Evolutionary conservation across 768 basidiomycete genomes (phyloP).

Genomic region (Rhizopogon vinicolor): DNA sequence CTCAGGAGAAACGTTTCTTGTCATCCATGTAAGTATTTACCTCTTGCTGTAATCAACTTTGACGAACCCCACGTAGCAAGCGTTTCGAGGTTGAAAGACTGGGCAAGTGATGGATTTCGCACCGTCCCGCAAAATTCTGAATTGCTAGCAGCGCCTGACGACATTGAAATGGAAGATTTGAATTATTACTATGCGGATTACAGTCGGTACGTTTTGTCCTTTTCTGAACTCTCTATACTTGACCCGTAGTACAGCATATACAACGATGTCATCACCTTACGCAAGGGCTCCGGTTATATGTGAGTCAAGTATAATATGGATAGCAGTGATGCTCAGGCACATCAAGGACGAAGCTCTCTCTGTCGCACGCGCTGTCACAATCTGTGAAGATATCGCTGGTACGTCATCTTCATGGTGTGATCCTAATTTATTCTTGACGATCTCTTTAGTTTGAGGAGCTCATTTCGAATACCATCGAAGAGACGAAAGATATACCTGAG

Average conservation of each 20-base stretch:
- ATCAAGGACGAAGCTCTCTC: constrained; percentile 86
- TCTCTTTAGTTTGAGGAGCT: constrained; percentile 77
- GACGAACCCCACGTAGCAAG: constrained; percentile 49
- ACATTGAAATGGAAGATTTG: constrained; percentile 93
- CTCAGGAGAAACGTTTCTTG: constrained; percentile 86
- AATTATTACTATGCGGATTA: constrained; percentile 98
- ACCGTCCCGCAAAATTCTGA: constrained; percentile 1
- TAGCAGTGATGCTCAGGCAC: constrained; percentile 5
- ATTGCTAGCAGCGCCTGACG: constrained; percentile 62
- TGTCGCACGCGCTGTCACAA: constrained; percentile 93
- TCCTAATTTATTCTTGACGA: not conserved
- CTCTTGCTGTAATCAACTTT: constrained; percentile 5
- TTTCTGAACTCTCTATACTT: constrained; percentile 17
- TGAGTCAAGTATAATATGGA: constrained; percentile 34
- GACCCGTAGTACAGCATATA: constrained; percentile 59
- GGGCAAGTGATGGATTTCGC: constrained; percentile 38
- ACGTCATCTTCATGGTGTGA: constrained; percentile 12
- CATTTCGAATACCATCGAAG: constrained; percentile 90
- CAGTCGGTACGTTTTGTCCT: constrained; percentile 58
- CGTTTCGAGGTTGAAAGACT: constrained; percentile 92
- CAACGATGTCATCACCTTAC: constrained; percentile 94
- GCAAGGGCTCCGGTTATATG: constrained; percentile 96
- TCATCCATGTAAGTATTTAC: constrained; percentile 73
- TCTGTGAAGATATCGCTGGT: constrained; percentile 96
- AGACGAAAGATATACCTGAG: constrained; percentile 95